Percentiles rank a stretch among this genome's conserved stretches.
These are phyloP conservation scores for Arthrobotrys iridis DNA, from an alignment of 2,329 filamentous ascomycete genomes.

Conservation along the genomic window DNA sequence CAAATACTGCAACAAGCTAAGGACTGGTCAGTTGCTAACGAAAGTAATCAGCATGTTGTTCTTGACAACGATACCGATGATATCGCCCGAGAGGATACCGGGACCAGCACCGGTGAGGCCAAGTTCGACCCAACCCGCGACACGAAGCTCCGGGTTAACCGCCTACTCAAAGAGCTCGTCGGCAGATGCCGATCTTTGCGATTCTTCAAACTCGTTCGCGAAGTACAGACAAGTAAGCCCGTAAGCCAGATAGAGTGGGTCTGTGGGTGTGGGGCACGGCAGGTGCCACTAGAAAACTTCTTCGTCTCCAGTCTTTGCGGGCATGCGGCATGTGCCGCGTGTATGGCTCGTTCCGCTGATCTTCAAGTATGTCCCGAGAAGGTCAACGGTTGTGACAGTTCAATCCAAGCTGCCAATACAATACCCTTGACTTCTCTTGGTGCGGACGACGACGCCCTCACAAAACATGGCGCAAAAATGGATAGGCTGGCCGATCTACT, in stretches of 20 bases:
- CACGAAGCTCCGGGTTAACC: conserved; percentile 2
- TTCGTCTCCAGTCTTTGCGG: conserved; percentile 66
- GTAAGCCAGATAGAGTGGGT: conserved; percentile 26
- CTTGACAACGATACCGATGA: conserved; percentile 35
- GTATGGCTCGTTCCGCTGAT: conserved; percentile 36
- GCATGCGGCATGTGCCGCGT: conserved; percentile 64
- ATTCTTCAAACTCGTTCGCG: conserved; percentile 59
- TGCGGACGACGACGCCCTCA: conserved; percentile 4
- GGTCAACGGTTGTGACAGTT: conserved; percentile 23
- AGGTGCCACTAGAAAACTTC: conserved; percentile 59
- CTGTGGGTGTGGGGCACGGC: conserved; percentile 59
- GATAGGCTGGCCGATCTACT: conserved; percentile 25
- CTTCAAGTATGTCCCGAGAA: conserved; percentile 14
- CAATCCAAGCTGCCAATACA: neutral
- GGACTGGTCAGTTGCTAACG: conserved; percentile 13
- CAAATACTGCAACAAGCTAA: conserved; percentile 42
- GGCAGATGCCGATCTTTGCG: conserved; percentile 60
- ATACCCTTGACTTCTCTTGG: conserved; percentile 12
- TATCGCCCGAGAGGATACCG: neutral
- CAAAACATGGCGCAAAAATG: conserved; percentile 33
- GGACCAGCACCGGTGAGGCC: neutral
- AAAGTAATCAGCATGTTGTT: conserved; percentile 39
- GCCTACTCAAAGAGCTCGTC: conserved; percentile 58
- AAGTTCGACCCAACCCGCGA: neutral
- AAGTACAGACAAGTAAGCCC: conserved; percentile 56